Evolutionary conservation across 345 rosid genomes (phyloP).

Genomic region (Rubroshorea leprosula): DNA sequence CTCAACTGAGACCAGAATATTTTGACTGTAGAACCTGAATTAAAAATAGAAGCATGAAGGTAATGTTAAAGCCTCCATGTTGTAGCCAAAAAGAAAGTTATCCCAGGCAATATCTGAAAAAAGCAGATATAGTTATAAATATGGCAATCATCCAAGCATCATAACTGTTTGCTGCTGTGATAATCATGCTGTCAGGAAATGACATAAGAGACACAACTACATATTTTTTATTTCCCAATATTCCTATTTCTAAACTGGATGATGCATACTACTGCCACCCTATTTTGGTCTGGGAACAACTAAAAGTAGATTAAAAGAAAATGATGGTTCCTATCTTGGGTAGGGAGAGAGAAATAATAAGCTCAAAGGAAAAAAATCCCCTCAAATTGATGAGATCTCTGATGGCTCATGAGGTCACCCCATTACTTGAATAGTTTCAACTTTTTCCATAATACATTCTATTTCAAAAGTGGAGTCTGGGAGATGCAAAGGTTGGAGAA

Average conservation of each 20-base stretch:
- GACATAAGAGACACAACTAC: slow-evolving; percentile 3
- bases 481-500: neutral
- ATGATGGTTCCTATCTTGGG: neutral
- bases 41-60: neutral
- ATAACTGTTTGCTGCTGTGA: neutral
- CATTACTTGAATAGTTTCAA: neutral
- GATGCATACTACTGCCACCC: neutral
- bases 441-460: neutral
- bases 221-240: neutral
- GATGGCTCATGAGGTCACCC: neutral
- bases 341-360: neutral
- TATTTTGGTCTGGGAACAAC: neutral
- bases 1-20: neutral
- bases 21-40: slow-evolving; percentile 1
- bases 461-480: neutral
- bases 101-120: neutral
- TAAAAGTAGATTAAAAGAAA: too few species aligned
- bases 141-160: too few species aligned
- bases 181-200: neutral
- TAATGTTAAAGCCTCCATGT: slow-evolving; percentile 1
- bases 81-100: slow-evolving; percentile 1
- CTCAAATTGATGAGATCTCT: neutral
- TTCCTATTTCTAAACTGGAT: neutral
- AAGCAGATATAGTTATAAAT: too few species aligned
- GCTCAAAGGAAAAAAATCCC: neutral